phyloP scores from a whole-genome alignment of 225 moss, liverwort and hornwort genomes.

The Takakia lepidozioides region DNA sequence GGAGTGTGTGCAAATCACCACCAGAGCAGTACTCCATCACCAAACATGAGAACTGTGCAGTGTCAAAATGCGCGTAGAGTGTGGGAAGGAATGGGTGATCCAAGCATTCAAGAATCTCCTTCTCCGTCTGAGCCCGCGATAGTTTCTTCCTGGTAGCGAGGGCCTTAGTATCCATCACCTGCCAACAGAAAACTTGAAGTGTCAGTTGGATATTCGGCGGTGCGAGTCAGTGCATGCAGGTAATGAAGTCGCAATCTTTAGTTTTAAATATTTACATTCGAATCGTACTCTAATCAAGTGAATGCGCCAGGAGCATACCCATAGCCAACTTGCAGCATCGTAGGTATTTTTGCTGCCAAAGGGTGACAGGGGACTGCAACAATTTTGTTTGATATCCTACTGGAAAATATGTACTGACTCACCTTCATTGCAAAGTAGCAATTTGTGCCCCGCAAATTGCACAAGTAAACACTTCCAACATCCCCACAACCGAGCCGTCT shows the following conservation, averaged over 20 bases:
- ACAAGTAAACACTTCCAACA: conserved; percentile 92
- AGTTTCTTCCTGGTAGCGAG: conserved; percentile 84
- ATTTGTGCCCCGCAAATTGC: conserved; percentile 76
- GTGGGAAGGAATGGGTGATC: conserved; percentile 98
- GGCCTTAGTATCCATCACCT: conserved; percentile 91
- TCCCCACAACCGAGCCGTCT: conserved; percentile 92
- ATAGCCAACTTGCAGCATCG: no score
- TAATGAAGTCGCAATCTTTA: no score
- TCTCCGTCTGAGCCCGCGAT: conserved; percentile 82
- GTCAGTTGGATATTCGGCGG: no score
- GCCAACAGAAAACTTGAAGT: no score
- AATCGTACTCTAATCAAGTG: no score
- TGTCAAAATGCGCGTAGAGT: conserved; percentile 91
- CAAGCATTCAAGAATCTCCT: conserved; percentile 78
- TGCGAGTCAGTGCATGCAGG: no score
- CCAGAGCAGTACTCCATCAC: conserved; percentile 99
- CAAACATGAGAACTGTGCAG: conserved; percentile 81
- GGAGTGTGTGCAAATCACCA: conserved; percentile 86
- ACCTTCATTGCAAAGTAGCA: conserved; percentile 98
- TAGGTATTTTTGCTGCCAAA: no score
- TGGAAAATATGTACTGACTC: no score
- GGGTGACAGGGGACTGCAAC: no score
- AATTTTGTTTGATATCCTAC: no score
- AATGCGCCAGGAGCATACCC: no score
- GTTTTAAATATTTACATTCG: no score